Conservation (phyloP, 163 green algal genomes). For the Chlamydomonas reinhardtii region DNA sequence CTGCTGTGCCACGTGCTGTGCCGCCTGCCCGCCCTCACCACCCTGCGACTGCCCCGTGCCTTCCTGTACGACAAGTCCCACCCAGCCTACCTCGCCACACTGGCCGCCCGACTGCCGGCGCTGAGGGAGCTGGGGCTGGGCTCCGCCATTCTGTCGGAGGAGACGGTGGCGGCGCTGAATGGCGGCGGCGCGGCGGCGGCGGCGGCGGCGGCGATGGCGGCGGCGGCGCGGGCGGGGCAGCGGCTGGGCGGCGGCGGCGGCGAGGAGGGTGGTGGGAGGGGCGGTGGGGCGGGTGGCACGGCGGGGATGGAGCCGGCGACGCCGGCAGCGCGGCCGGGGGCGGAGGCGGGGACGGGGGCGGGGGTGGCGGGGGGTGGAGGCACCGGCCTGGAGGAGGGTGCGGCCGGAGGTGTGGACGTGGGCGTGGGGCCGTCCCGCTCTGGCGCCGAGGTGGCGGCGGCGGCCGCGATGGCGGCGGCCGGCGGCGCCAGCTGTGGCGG, state of each 20-base stretch:
- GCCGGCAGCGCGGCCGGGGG: no score
- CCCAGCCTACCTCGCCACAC: not conserved
- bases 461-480: no score
- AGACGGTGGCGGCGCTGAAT: not conserved
- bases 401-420: no score
- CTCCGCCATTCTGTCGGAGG: slow-evolving; percentile 7
- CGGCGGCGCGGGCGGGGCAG: not conserved
- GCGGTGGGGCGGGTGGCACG: no score
- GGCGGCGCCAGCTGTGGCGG: not conserved
- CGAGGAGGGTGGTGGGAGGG: not conserved
- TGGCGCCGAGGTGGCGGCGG: no score
- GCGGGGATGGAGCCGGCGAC: no score
- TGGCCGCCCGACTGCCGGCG: not conserved
- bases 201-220: not conserved
- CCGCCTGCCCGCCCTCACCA: slow-evolving; percentile 1
- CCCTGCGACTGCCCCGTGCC: slow-evolving; percentile 12
- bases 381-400: no score
- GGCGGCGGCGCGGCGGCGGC: not conserved
- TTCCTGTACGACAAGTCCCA: slow-evolving; percentile 36
- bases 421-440: no score
- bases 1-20: not conserved
- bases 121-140: slow-evolving; percentile 32
- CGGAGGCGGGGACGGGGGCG: no score
- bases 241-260: not conserved
- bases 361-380: no score